Conservation (phyloP, 495 filamentous ascomycete genomes). For the Trichoderma erinaceum region DNA sequence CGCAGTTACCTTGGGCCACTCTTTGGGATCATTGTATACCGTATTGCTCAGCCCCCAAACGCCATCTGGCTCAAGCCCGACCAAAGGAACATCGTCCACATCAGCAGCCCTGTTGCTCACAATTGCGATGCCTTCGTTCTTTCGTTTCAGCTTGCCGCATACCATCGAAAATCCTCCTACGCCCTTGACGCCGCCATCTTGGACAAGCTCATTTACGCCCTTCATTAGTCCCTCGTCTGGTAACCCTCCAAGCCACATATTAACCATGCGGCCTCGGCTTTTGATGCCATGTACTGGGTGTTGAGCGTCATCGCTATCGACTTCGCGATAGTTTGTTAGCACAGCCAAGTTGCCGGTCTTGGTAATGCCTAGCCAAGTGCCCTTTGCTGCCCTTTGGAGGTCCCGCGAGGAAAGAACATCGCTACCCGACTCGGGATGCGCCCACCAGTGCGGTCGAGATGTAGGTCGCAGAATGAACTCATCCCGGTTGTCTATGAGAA, state of each 20-base stretch:
- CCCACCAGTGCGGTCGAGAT: conserved; percentile 78
- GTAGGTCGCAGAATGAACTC: conserved; percentile 92
- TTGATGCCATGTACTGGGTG: conserved; percentile 52
- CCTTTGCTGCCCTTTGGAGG: conserved; percentile 49
- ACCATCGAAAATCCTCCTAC: conserved; percentile 92
- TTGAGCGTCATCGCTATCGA: conserved; percentile 44
- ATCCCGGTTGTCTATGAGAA: conserved; percentile 91
- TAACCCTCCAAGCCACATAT: conserved; percentile 65
- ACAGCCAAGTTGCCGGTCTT: conserved; percentile 77
- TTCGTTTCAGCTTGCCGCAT: conserved; percentile 65
- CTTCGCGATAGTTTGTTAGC: conserved; percentile 91
- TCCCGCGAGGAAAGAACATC: conserved; percentile 47
- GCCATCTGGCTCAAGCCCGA: conserved; percentile 55
- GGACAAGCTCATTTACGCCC: conserved; percentile 66
- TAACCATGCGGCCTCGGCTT: conserved; percentile 80
- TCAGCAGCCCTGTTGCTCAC: conserved; percentile 79
- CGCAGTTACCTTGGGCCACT: conserved; percentile 76
- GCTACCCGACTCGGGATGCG: conserved; percentile 24
- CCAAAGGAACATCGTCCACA: conserved; percentile 59
- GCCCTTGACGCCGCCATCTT: conserved; percentile 56
- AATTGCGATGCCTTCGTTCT: conserved; percentile 63
- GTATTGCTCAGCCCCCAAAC: conserved; percentile 85
- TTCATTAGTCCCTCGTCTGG: conserved; percentile 45
- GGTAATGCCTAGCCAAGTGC: conserved; percentile 94
- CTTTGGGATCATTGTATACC: conserved; percentile 55